Evolutionary conservation across 148 eudicot genomes (phyloP), one percentile per base, ranked within the genome.

Genomic region (Rhododendron kiyosumense): DNA sequence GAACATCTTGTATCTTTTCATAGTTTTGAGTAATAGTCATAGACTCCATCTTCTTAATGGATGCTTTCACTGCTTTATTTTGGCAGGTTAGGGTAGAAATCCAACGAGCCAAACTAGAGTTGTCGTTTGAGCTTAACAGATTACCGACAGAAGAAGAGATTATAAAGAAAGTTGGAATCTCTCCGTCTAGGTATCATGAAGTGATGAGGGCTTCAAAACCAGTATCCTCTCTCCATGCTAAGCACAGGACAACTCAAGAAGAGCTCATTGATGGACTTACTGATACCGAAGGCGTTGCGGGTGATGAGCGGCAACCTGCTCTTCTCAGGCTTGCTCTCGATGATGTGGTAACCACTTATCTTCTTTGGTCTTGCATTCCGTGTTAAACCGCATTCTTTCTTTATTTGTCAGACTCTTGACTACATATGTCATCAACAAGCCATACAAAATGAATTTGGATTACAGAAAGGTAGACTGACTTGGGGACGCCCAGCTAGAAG

Each of bases 311-410:
- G 73, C 90, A 90, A 79, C 96, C 98, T 73, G 98, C 98, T 43
- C 93, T 94, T 89, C 98, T 95, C 81, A 90, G 99, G 91, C 96
- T 97, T 86, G 98, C 99, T 83, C 91, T 97, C 6, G 99, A 97
- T 89, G 98, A 97, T 91, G 99, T 97, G 90, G 99, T 97, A 91
- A 91, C 41, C 85, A 20, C 82, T 81, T 17, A 2, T 20, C 51
- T 45, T 71, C 48, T 52, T 41, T 36, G 63, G 63, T 81, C 78
- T 83, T 74, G 77, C 82, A 46, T 17, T 41, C 5, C 0, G 6
- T 57, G 57, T 69, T 48, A 24, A 46, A 59, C 18, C 18, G 78
- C 43, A 9, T 30, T 28, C 79, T 54, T 52, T 7, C 49, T 51
- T 75, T 34, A 34, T 18, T 73, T 20, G 43, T 73, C 51, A 26